Conservation (phyloP, 176 grass and related monocot genomes). For the Musa itinerans region DNA sequence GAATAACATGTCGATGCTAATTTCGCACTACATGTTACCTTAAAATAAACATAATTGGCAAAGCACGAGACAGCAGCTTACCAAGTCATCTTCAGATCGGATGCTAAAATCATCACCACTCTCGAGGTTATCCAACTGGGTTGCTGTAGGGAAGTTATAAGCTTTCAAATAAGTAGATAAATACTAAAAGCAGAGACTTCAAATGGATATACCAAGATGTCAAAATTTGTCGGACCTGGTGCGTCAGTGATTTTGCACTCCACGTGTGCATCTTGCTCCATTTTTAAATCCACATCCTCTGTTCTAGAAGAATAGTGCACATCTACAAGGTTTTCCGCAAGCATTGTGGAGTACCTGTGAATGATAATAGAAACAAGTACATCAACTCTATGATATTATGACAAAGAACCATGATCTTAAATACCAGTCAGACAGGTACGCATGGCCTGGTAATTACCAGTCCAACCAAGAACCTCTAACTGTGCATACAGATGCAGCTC, state of each 20-base stretch:
- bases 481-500: too few species aligned
- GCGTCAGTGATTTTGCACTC: slow-evolving; percentile 31
- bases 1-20: background rate
- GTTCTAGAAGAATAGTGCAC: slow-evolving; percentile 36
- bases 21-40: background rate
- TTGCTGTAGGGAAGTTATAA: slow-evolving; percentile 8
- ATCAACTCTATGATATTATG: background rate
- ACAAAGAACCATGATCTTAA: too few species aligned
- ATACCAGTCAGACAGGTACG: too few species aligned
- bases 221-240: slow-evolving; percentile 30
- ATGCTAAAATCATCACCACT: slow-evolving; percentile 61
- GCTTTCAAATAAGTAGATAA: background rate
- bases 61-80: slow-evolving; percentile 25
- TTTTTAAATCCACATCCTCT: slow-evolving; percentile 25
- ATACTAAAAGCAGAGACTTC: slow-evolving; percentile 5
- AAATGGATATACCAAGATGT: slow-evolving; percentile 15
- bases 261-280: slow-evolving; percentile 31
- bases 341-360: slow-evolving; percentile 90
- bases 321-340: slow-evolving; percentile 94
- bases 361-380: slow-evolving; percentile 1
- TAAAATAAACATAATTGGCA: background rate
- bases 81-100: slow-evolving; percentile 61
- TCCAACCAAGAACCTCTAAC: too few species aligned
- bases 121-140: slow-evolving; percentile 43
- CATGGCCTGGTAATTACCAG: too few species aligned